Evolutionary conservation across 192 early-diverging fungal genomes (phyloP), one percentile per base, ranked within the genome.

Genomic region (Entrophospora sp.): DNA sequence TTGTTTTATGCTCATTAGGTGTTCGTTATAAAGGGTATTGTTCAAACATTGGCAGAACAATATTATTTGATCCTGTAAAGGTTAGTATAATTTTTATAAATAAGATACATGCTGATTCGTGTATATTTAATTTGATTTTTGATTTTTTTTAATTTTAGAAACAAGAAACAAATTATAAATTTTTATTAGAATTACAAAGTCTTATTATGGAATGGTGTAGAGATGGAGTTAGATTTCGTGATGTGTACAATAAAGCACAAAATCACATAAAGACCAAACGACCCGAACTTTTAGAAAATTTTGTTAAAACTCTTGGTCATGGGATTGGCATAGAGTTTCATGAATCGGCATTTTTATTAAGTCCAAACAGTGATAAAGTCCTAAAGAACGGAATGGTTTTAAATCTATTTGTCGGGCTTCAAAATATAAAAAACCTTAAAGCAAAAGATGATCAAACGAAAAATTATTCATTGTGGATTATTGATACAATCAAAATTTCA

Each of bases 1-100:
- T 90, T 0, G 87, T 99, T 37, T 70, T 99, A 42, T 96, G 94
- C 76, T 91, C 93, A 4, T 76, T 99, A 5, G 96, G 93, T 66
- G 84, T 93, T 30, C 86, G 97, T 16, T 99, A 97, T 81, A 90
- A 89, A 75, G 89, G 81, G 28, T 99, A 96, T 69, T 97, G 90
- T 76, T 93, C 97, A 36, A 94, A 94, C 52, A 83, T 99, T 71
- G 87, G 87, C 16, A 81, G 97, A 64, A 97, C 97, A 8, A 95
- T 91, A 57, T 73, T 99, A 66, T 92, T 98, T 37, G 89, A 92
- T 66, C 94, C 97, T 14, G 89, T 78, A 71, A 91, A 92, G 73
- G 80, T 82, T 52, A 16, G 48, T 42, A 36, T 6, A 31, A 35
- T 16, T 36, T 67, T 49, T 20, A 28, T 30, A 16, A 60, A 38